phyloP scores from a whole-genome alignment of 371 early-diverging fungal species.

The Rhizopus arrhizus region DNA sequence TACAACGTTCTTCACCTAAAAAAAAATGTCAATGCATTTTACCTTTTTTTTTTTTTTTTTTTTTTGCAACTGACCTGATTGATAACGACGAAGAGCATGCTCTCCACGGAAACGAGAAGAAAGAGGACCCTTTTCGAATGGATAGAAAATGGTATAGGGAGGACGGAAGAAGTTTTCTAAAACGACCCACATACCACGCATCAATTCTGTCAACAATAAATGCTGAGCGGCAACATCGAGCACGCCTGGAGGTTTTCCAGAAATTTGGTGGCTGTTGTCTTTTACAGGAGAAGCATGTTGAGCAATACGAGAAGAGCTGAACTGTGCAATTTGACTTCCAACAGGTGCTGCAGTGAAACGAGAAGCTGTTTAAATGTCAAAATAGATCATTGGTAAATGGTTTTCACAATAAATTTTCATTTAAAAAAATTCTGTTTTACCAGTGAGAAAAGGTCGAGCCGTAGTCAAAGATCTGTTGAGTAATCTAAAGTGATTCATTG shows the following conservation, averaged over 20 bases:
- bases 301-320: slow-evolving; percentile 40
- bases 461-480: slow-evolving; percentile 16
- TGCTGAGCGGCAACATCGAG: slow-evolving; percentile 82
- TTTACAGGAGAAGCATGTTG: slow-evolving; percentile 40
- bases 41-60: not conserved
- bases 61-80: slow-evolving; percentile 68
- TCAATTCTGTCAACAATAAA: slow-evolving; percentile 88
- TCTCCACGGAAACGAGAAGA: slow-evolving; percentile 97
- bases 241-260: slow-evolving; percentile 44
- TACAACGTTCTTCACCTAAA: slow-evolving; percentile 95
- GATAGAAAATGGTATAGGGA: slow-evolving; percentile 96
- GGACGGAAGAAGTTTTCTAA: slow-evolving; percentile 93
- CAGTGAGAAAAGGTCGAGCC: slow-evolving; percentile 12
- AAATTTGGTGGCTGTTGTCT: slow-evolving; percentile 34
- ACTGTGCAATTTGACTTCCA: slow-evolving; percentile 38
- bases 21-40: no score
- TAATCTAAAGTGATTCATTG: slow-evolving; percentile 30
- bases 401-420: not conserved
- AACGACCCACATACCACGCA: slow-evolving; percentile 92
- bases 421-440: slow-evolving; percentile 7
- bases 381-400: not conserved
- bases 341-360: slow-evolving; percentile 44
- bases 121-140: slow-evolving; percentile 93
- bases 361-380: slow-evolving; percentile 23
- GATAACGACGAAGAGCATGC: slow-evolving; percentile 95